Base-by-base conservation (phyloP, 192 early-diverging fungal species). In the Umbelopsis sp. region DNA sequence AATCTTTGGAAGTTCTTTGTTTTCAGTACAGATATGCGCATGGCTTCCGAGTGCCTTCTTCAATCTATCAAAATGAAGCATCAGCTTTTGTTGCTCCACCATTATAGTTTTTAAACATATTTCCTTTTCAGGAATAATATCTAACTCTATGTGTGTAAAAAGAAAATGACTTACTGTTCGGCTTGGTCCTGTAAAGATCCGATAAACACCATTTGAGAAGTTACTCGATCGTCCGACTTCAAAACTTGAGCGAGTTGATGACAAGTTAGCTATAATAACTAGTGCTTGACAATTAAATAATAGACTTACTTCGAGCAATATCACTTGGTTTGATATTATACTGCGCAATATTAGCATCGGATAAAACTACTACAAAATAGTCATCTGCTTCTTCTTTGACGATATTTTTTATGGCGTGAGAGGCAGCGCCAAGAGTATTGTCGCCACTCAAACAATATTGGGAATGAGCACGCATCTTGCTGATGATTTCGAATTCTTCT, bases 391-490 rank as follows among this genome's bases (percentile, higher is more conserved):
- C 88, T 25, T 92, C 88, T 69, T 88, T 85, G 10, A 81, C 81
- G 64, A 94, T 85, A 66, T 91, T 87, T 48, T 88, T 84, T 64
- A 92, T 84, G 2, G 90, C 89, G 52, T 85, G 70, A 68, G 84
- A 77, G 1, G 87, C 83, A 11, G 93, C 90, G 25, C 82, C 79
- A 15, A 94, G 71, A 4, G 92, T 94, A 69, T 91, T 93, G 64
- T 94, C 92, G 23, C 91, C 93, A 51, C 85, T 87, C 16, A 91
- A 77, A 73, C 93, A 94, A 80, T 91, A 94, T 73, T 91, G 90
- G 5, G 93, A 88, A 77, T 94, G 93, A 8, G 85, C 86, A 51
- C 75, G 77, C 91, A 93, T 94, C 52, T 90, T 83, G 20, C 77
- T 82, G n/a, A 92, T 80, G 9, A 92, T 78, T 70, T 85, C 80